A percentile compares a stretch with the other conserved stretches of the same genome.
Conservation (phyloP, 768 basidiomycete genomes). For the Tulasnella sp. region DNA sequence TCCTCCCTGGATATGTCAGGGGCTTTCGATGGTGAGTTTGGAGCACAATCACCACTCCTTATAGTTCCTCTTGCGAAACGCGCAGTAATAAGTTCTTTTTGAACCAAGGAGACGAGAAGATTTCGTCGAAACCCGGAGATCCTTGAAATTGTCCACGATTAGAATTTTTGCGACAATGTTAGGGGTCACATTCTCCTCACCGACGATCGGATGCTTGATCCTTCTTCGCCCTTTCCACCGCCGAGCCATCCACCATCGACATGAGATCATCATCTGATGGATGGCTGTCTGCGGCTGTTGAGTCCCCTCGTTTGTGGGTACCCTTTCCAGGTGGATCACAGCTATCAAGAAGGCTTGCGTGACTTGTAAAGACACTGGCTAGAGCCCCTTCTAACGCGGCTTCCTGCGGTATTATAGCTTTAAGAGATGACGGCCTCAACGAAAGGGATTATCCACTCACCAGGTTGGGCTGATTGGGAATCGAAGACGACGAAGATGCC, state of each 20-base stretch:
- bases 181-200: not conserved
- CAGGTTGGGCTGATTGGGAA: constrained; percentile 5
- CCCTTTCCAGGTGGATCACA: constrained; percentile 2
- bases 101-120: not conserved
- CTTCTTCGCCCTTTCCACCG: not conserved
- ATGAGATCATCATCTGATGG: constrained; percentile 1
- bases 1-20: not conserved
- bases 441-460: not conserved
- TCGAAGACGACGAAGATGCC: constrained; percentile 6
- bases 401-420: not conserved
- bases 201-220: too few relatives aligned
- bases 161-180: not conserved
- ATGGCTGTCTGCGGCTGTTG: not conserved
- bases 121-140: constrained; percentile 5
- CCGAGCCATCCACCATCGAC: not conserved
- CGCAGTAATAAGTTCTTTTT: not conserved
- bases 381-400: constrained; percentile 1
- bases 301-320: not conserved
- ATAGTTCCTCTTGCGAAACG: not conserved
- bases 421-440: not conserved
- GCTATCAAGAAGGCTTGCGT: not conserved
- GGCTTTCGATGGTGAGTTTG: not conserved
- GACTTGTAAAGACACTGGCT: not conserved
- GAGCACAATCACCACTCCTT: not conserved
- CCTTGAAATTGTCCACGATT: too few relatives aligned